Conservation (phyloP, 2,329 filamentous ascomycete species). For the Fusarium nygamai region DNA sequence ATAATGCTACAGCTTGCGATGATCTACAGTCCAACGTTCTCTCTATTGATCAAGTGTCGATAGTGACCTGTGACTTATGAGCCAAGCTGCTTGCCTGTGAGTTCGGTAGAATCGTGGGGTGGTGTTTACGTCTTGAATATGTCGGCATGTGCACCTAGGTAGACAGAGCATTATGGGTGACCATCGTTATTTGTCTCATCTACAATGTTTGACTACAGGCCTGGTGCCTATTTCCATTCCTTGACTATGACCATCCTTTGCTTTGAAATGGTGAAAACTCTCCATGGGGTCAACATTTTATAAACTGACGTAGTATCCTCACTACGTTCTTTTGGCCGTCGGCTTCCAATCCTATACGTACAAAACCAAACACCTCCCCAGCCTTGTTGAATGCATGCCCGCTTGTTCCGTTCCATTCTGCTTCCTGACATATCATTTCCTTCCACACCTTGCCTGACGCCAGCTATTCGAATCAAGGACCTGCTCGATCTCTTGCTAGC, state of each 20-base stretch:
- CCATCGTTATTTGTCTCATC: neutral
- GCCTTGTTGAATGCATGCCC: conserved; percentile 31
- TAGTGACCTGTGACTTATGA: neutral
- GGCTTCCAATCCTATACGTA: conserved; percentile 41
- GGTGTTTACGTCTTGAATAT: neutral
- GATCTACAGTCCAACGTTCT: neutral
- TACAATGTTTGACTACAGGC: neutral
- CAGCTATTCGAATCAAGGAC: conserved; percentile 46
- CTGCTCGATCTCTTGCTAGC: conserved; percentile 46
- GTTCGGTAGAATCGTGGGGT: no score
- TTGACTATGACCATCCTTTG: conserved; percentile 37
- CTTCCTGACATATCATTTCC: conserved; percentile 31
- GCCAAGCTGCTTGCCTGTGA: no score
- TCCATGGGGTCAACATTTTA: conserved; percentile 20
- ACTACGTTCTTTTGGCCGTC: conserved; percentile 26
- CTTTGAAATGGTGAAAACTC: neutral
- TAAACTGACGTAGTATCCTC: conserved; percentile 37
- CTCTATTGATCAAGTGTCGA: no score
- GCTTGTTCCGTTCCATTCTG: conserved; percentile 39
- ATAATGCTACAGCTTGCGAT: neutral
- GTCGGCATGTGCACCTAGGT: no score
- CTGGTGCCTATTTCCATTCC: neutral
- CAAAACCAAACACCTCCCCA: conserved; percentile 42
- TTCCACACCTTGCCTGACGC: conserved; percentile 27
- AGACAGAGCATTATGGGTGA: neutral